These are phyloP conservation scores for Ampelomyces quisqualis DNA, from an alignment of 2,329 filamentous ascomycete genomes.

Conservation along the genomic window DNA sequence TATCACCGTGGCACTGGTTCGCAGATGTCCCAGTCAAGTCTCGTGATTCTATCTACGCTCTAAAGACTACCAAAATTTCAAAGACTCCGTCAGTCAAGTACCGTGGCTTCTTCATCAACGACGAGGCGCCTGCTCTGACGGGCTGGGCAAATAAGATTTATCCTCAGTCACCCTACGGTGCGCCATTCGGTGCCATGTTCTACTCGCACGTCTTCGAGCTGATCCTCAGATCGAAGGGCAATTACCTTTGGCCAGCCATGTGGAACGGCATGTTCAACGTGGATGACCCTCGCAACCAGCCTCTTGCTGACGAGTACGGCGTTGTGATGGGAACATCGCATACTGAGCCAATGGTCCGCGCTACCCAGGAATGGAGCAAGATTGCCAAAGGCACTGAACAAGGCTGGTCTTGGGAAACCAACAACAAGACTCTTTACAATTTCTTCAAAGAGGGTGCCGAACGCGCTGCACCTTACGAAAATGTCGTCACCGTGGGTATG, in stretches of 20 bases:
- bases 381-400: slow-evolving; percentile 52
- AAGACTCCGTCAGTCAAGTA: slow-evolving; percentile 65
- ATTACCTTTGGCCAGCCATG: slow-evolving; percentile 73
- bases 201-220: slow-evolving; percentile 71
- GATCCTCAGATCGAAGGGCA: slow-evolving; percentile 67
- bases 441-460: slow-evolving; percentile 69
- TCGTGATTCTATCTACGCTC: slow-evolving; percentile 57
- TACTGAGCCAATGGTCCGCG: slow-evolving; percentile 68
- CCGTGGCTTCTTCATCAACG: slow-evolving; percentile 69
- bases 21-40: slow-evolving; percentile 60
- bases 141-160: slow-evolving; percentile 65
- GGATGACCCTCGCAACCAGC: slow-evolving; percentile 68
- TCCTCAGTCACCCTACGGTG: slow-evolving; percentile 47
- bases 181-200: slow-evolving; percentile 58
- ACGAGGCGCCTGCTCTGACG: slow-evolving; percentile 67
- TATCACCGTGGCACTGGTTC: slow-evolving; percentile 70
- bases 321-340: slow-evolving; percentile 73
- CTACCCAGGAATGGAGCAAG: slow-evolving; percentile 54
- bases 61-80: slow-evolving; percentile 57
- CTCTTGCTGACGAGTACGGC: slow-evolving; percentile 70
- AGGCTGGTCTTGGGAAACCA: slow-evolving; percentile 68
- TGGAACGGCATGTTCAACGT: slow-evolving; percentile 73
- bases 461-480: slow-evolving; percentile 65
- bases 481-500: slow-evolving; percentile 68
- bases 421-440: slow-evolving; percentile 66